Percentiles rank a stretch among this genome's conserved stretches.
Conservation (phyloP, 2,329 filamentous ascomycete genomes). For the Calcarisporium arbuscula region DNA sequence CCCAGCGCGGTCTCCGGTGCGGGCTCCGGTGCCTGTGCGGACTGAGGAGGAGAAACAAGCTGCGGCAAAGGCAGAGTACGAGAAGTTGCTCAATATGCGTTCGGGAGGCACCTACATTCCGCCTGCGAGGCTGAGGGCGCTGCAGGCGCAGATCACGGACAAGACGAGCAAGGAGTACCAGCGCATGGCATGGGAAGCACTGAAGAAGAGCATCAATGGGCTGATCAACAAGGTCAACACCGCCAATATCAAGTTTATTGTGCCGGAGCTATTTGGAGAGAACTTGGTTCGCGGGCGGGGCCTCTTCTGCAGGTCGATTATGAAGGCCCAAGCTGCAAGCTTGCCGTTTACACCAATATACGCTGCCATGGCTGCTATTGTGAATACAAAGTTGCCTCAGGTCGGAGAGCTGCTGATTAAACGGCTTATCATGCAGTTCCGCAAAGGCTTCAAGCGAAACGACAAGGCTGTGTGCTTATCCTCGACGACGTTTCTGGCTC, state of each 20-base stretch:
- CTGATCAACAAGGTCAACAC: slow-evolving; percentile 99
- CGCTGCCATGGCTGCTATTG: slow-evolving; percentile 89
- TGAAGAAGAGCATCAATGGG: slow-evolving; percentile 98
- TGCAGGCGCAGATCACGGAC: slow-evolving; percentile 96
- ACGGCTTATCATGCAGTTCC: slow-evolving; percentile 82
- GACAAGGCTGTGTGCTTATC: slow-evolving; percentile 94
- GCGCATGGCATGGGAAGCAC: slow-evolving; percentile 96
- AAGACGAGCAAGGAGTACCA: slow-evolving; percentile 96
- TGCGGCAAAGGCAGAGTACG: slow-evolving; percentile 84
- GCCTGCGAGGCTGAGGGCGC: slow-evolving; percentile 78
- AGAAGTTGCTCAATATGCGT: slow-evolving; percentile 85
- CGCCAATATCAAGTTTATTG: slow-evolving; percentile 95
- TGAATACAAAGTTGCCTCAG: slow-evolving; percentile 94
- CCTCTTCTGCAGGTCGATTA: slow-evolving; percentile 90
- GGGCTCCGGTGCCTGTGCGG: slow-evolving; percentile 36
- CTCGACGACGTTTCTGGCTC: slow-evolving; percentile 89
- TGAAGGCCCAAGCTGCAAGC: slow-evolving; percentile 96
- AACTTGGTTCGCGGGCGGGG: slow-evolving; percentile 88
- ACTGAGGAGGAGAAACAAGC: slow-evolving; percentile 82
- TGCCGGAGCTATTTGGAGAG: slow-evolving; percentile 91
- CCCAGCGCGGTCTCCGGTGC: slow-evolving; percentile 24
- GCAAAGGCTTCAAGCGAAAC: slow-evolving; percentile 91
- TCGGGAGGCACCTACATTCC: slow-evolving; percentile 96
- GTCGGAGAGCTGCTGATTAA: slow-evolving; percentile 87
- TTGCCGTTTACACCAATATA: slow-evolving; percentile 96